Evolutionary conservation across 768 basidiomycete species (phyloP), one percentile per base, ranked within the genome.

Genomic region (Nevesoporus exiguus): DNA sequence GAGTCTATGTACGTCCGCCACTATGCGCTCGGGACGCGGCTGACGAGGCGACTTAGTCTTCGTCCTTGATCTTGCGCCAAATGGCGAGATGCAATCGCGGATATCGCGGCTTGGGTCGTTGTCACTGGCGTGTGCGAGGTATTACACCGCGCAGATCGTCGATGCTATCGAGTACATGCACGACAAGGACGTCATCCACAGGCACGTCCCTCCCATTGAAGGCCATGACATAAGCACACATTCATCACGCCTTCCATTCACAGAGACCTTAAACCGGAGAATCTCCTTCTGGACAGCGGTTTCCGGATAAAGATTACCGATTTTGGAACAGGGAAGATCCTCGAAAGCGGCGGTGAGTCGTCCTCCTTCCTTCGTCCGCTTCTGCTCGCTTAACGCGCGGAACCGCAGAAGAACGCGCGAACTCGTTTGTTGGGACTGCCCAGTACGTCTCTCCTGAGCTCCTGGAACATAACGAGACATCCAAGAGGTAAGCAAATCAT

Each of bases 261-360:
- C 68, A 85, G 85, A 52, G 88, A 91, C 66, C 77, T 91, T 30
- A 90, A 91, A 67, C 89, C 89, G 10, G 89, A 90, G 71, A 98
- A 98, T 67, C 77, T 98, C 29, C 77, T 99, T 9, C 77, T 99
- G n/a, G 93, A 96, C 61, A 80, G 80, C 33, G 80, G 85, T 15
- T 90, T 86, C 73, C 84, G 93, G 50, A 83, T 97, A 66, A 96
- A 93, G 70, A 81, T 99, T n/a, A 91, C 93, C 15, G 97, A 99
- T 69, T 98, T 98, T 71, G 97, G 97, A 7, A 95, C 93, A 5
- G 93, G 93, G 19, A 89, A 90, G 72, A 75, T 90, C 57, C 73
- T 85, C 31, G 82, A 85, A 56, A 66, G 77, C 21, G 76, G 74
- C 48, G 71, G 85, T 85, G 51, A 63, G 83, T 72, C 13, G 10